Base-by-base conservation (phyloP, 352 stramenopile genomes). In the Pythium monospermum region DNA sequence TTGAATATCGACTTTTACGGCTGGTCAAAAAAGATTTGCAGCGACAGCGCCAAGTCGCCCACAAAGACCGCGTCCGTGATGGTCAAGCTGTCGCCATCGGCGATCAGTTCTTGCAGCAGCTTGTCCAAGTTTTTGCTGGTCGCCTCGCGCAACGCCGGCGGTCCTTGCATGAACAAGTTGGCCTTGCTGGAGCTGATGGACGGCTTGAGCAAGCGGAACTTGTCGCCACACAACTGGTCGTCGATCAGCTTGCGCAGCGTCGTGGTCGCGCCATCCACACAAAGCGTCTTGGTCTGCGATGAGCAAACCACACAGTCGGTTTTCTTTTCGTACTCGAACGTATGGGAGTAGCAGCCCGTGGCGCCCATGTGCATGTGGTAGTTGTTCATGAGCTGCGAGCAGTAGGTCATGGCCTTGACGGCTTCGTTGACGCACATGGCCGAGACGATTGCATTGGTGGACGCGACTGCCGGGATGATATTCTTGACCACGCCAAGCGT, bases 301-400 rank as follows among this genome's bases (percentile, higher is more conserved):
- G 77, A 87, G 62, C 88, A 97, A 22, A 96, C 88, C 6, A 90
- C 70, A 45, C 87, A 97, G 53, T 91, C 77, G 10, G 27, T 23
- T 52, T 97, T 98, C 51, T 89, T 83, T 59, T 98, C 87, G 68
- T 98, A 98, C 38, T 95, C 83, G 71, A 98, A 98, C 19, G 95
- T 98, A 69, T 98, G 92, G 48, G 83, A 92, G 73, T 99, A 98
- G 61, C 98, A 90, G 27, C 95, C 93, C 16, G 90, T 87, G 7
- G 82, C 78, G 6, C 96, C 96, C 87, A 98, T 97, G 68, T 98
- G 97, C 95, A 99, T 99, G 76, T 98, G 96, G 68, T 99, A 99
- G 36, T 96, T 98, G 71, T 99, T 98, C 62, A 99, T 86, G 23
- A 87, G 86, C 58, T 98, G 94, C 36, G 82, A 97, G 59, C 76